Percentiles rank a stretch among this genome's conserved stretches.
Conservation (phyloP, 352 stramenopile species). For the Globisporangium nunn region DNA sequence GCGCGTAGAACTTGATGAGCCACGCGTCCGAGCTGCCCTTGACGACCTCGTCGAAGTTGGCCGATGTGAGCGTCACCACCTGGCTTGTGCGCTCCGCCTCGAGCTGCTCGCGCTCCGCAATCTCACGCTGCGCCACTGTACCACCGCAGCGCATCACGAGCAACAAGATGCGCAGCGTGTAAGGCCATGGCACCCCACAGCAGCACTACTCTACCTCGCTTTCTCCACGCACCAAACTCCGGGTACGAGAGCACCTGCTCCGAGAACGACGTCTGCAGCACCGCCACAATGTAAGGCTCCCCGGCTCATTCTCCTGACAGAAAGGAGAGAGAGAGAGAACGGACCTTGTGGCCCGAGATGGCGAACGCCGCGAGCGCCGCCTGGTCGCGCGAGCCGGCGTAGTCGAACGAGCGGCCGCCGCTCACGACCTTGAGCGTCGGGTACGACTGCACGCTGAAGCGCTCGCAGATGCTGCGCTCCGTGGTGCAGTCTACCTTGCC, state of each 20-base stretch:
- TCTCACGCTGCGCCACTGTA: slow-evolving; percentile 26
- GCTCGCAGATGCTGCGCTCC: slow-evolving; percentile 66
- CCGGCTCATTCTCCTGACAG: not conserved
- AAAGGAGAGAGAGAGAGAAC: not conserved
- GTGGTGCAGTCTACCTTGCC: slow-evolving; percentile 77
- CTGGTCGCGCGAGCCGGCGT: slow-evolving; percentile 52
- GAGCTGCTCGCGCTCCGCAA: slow-evolving; percentile 33
- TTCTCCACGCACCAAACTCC: slow-evolving; percentile 39
- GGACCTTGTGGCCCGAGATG: slow-evolving; percentile 61
- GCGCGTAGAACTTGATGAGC: slow-evolving; percentile 82
- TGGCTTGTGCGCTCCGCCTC: slow-evolving; percentile 46
- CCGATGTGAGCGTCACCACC: slow-evolving; percentile 45
- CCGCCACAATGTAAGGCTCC: not conserved
- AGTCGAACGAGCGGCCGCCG: slow-evolving; percentile 61
- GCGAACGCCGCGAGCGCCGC: slow-evolving; percentile 46
- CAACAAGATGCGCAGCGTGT: not conserved
- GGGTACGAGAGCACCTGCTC: slow-evolving; percentile 46
- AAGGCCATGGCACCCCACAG: not conserved
- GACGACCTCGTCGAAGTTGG: slow-evolving; percentile 51
- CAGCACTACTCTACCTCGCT: not conserved
- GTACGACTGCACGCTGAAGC: slow-evolving; percentile 76
- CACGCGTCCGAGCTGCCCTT: slow-evolving; percentile 52
- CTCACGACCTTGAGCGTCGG: slow-evolving; percentile 74
- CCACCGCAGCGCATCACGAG: not conserved
- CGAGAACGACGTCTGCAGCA: slow-evolving; percentile 26